Evolutionary conservation across 2,329 filamentous ascomycete genomes (phyloP).

Genomic region (Cadophora sp.): DNA sequence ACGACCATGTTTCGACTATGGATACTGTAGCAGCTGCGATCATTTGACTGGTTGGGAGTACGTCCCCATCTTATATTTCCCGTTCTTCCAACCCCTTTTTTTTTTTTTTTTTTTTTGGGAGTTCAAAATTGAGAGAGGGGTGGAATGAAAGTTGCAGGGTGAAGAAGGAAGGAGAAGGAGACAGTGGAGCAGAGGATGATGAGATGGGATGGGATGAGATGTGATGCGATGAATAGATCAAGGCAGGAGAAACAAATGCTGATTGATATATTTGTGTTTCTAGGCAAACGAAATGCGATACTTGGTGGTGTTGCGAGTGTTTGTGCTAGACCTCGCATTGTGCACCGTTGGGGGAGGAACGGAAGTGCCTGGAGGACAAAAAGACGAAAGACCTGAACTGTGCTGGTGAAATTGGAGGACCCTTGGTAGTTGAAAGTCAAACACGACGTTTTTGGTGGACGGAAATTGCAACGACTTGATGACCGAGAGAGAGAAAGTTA

Average conservation of each 20-base stretch:
- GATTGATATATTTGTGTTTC: not conserved
- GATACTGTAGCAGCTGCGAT: conserved; percentile 13
- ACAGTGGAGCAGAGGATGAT: not conserved
- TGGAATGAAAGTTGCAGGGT: too few relatives aligned
- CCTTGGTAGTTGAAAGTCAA: too few relatives aligned
- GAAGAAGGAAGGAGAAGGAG: too few relatives aligned
- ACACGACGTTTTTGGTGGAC: too few relatives aligned
- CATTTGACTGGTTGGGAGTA: not conserved
- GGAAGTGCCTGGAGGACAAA: too few relatives aligned
- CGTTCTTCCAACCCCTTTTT: not conserved
- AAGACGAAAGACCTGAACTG: too few relatives aligned
- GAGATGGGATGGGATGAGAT: not conserved
- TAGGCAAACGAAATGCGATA: conserved; percentile 7
- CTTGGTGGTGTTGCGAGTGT: conserved; percentile 9
- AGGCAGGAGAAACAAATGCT: not conserved
- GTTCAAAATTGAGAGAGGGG: too few relatives aligned
- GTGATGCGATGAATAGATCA: not conserved
- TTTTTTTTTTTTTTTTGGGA: not conserved
- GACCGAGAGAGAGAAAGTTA: too few relatives aligned
- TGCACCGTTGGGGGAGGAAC: too few relatives aligned
- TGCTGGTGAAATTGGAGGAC: too few relatives aligned
- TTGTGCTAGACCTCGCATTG: not conserved
- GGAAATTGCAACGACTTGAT: too few relatives aligned
- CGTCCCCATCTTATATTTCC: not conserved
- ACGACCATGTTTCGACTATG: conserved; percentile 6